Evolutionary conservation across 106 monocot species (phyloP), one percentile per base, ranked within the genome.

Genomic region (Agapanthus africanus): DNA sequence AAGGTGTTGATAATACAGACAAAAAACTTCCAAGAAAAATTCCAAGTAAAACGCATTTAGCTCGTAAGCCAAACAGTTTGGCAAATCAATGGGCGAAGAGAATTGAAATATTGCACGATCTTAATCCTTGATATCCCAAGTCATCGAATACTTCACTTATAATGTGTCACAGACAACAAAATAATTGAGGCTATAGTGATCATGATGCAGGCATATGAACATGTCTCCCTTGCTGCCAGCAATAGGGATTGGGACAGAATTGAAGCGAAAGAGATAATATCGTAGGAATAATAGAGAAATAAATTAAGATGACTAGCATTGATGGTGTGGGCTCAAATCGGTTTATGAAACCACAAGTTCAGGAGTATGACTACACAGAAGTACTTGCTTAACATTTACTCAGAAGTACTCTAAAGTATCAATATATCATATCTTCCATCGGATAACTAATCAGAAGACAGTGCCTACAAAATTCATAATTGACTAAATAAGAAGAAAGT

Each of bases 101-200:
- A 37, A n/a, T n/a, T 15, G 22, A 70, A 41, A 34, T 54, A 8
- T 16, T 42, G 71, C 70, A 74, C 70, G 67, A 80, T 74, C 67
- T 69, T 57, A 40, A 59, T 79, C 52, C 39, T 81, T 23, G 85
- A 69, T 26, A 85, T 39, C 16, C 68, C 60, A 35, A 79, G 54
- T 54, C 76, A 69, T 73, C 76, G 52, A 68, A 78, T 61, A 86
- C 41, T 59, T 86, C 86, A 80, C 54, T 56, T 87, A 80, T 42
- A 83, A 66, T 31, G 83, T 78, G 49, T 81, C 71, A 40, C 80
- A 80, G 66, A 14, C 11, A 61, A 65, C 37, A 65, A 25, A 65
- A 40, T 25, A 65, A 10, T 26, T 39, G 11, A 61, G 7, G 37
- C 26, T 7, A 39, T 40, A 65, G 23, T 23, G 10, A 21, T 64